Conservation (phyloP, 768 basidiomycete genomes). For the Leccinum boreale region DNA sequence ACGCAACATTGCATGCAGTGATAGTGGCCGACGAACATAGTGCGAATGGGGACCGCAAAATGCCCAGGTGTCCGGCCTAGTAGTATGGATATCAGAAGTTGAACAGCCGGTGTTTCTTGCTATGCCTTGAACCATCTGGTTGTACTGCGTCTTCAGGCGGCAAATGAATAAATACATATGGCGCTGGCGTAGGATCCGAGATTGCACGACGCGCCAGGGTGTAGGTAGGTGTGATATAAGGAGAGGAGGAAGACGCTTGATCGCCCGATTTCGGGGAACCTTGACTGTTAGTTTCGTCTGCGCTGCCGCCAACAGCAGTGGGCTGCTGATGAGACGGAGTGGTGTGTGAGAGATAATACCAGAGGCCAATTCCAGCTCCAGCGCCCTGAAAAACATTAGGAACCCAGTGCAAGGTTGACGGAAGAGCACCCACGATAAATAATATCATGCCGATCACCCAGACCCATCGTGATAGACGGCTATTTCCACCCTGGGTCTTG, state of each 20-base stretch:
- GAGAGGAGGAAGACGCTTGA: conserved; percentile 22
- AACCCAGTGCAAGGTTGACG: background rate
- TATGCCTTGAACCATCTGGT: conserved; percentile 4
- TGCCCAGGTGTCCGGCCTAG: background rate
- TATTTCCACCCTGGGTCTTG: conserved; percentile 54
- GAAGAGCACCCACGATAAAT: conserved; percentile 42
- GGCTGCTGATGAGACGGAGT: conserved; percentile 49
- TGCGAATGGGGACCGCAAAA: background rate
- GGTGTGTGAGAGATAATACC: conserved; percentile 56
- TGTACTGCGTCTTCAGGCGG: conserved; percentile 3
- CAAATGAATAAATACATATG: conserved; percentile 5
- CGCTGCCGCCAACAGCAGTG: conserved; percentile 62
- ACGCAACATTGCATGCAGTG: conserved; percentile 4
- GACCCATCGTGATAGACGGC: conserved; percentile 61
- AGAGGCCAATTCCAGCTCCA: conserved; percentile 56
- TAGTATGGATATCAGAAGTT: conserved; percentile 9
- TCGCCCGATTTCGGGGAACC: conserved; percentile 12
- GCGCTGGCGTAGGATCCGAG: conserved; percentile 19
- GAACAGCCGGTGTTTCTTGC: conserved; percentile 9
- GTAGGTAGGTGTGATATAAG: conserved; percentile 58
- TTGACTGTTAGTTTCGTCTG: conserved; percentile 35
- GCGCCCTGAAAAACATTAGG: conserved; percentile 35
- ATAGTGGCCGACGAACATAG: conserved; percentile 1
- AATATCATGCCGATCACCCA: conserved; percentile 65
- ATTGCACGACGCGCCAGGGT: conserved; percentile 47